Percentiles rank a stretch among this genome's conserved stretches.
These are phyloP conservation scores for Hymenoscyphus scutula DNA, from an alignment of 2,329 filamentous ascomycete genomes.

Conservation along the genomic window DNA sequence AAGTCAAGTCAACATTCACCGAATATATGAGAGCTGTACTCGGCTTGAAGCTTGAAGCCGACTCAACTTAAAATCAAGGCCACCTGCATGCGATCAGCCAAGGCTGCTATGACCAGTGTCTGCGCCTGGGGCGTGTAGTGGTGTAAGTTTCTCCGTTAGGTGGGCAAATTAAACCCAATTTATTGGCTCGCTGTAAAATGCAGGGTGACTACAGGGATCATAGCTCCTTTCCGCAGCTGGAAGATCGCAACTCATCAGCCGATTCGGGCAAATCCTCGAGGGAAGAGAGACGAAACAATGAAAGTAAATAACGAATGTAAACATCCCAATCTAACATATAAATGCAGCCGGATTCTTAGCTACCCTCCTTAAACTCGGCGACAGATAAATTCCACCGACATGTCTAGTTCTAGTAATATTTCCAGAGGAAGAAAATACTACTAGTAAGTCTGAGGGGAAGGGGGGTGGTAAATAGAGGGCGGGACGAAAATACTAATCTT, in stretches of 20 bases:
- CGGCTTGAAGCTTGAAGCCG: neutral
- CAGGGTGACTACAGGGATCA: neutral
- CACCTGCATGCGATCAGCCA: slow-evolving; percentile 2
- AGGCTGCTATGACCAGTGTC: neutral
- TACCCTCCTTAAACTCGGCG: too few relatives aligned
- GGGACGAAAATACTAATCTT: too few relatives aligned
- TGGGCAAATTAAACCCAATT: neutral
- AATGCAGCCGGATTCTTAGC: too few relatives aligned
- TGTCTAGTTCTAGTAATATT: too few relatives aligned
- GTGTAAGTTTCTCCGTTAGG: neutral
- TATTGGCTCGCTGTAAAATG: neutral
- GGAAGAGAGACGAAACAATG: neutral
- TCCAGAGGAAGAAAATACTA: too few relatives aligned
- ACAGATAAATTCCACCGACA: too few relatives aligned
- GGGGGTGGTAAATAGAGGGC: too few relatives aligned
- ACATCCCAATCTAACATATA: too few relatives aligned
- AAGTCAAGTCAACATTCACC: neutral
- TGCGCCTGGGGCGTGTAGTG: too few relatives aligned
- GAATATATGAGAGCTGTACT: neutral
- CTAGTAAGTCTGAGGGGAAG: too few relatives aligned
- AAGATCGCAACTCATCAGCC: neutral
- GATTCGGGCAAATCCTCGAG: neutral
- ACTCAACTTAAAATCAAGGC: neutral
- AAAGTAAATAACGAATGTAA: neutral
- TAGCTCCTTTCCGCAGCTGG: neutral